Evolutionary conservation across 139 green algal genomes (phyloP), one percentile per base, ranked within the genome.

Genomic region (Nannochloris sp.): DNA sequence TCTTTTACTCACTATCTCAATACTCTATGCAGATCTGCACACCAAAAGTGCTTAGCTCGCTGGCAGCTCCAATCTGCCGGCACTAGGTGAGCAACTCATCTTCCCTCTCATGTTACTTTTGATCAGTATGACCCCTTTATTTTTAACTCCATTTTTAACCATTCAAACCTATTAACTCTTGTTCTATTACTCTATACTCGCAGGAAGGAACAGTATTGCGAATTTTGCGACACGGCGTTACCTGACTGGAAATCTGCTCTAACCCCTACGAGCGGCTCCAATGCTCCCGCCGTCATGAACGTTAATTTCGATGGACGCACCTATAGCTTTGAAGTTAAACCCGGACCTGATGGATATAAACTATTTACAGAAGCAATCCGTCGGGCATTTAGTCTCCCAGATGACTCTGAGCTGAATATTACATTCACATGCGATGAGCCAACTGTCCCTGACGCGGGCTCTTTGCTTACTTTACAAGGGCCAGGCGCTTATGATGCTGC

Each of bases 341-440:
- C 80, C 12, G 83, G 83, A 0, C 56, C 69, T 10, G 80, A 88
- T 14, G 89, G 89, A 30, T 96, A 96, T 72, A 36, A 61, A 9
- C 66, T 84, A 56, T 96, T 96, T 70, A 95, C 89, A 0, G 65
- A 86, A 37, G 76, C 83, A 56, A 96, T 96, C 35, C 73, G 88
- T 12, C 44, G 72, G 9, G 85, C 88, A 6, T 96, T 96, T 60
- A 69, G 67, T 35, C 82, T 96, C 31, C 89, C 88, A 1, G 74
- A 83, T 12, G 88, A 94, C 60, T 79, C 63, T n/a, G 85, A 95
- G 68, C 76, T 95, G 13, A 95, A 95, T 78, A 95, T 95, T 65
- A 95, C 85, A 0, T 96, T 95, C 80, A 96, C 89, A 7, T 96
- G 89, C 63, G 89, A 96, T 65, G 89, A 96, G 68, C 88, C 89